These are phyloP conservation scores for Protomyces lactucae-debilis DNA, from an alignment of 1,139 yeast genomes.

Conservation along the genomic window DNA sequence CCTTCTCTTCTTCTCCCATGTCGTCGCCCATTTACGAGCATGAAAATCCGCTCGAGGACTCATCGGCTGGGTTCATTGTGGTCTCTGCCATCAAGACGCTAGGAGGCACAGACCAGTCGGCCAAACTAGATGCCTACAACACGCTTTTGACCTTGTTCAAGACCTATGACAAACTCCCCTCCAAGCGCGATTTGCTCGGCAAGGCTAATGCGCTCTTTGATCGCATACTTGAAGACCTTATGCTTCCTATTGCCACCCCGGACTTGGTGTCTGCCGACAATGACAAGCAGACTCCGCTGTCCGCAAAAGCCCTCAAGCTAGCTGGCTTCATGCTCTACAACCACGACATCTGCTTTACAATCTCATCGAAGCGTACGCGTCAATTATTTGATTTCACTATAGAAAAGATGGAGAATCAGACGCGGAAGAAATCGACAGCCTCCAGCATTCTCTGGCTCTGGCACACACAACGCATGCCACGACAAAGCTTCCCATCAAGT, in stretches of 20 bases:
- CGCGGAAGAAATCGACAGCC: slow-evolving; percentile 29
- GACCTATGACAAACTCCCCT: slow-evolving; percentile 16
- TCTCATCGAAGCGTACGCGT: slow-evolving; percentile 27
- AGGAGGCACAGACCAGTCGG: slow-evolving; percentile 4
- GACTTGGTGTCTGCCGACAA: not conserved
- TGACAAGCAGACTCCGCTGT: slow-evolving; percentile 17
- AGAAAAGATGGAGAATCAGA: slow-evolving; percentile 27
- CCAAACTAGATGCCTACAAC: slow-evolving; percentile 24
- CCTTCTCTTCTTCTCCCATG: slow-evolving; percentile 2
- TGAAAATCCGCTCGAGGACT: not conserved
- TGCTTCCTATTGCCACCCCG: slow-evolving; percentile 22
- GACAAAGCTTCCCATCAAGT: slow-evolving; percentile 7
- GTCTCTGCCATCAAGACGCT: slow-evolving; percentile 6
- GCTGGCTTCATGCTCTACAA: slow-evolving; percentile 30
- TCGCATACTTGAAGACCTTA: slow-evolving; percentile 30
- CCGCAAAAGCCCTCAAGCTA: slow-evolving; percentile 28
- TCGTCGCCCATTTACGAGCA: slow-evolving; percentile 4
- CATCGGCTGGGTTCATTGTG: slow-evolving; percentile 1
- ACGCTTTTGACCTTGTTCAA: slow-evolving; percentile 15
- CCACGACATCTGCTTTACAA: slow-evolving; percentile 23
- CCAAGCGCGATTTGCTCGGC: slow-evolving; percentile 8
- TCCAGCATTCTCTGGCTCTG: slow-evolving; percentile 26
- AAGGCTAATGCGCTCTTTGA: slow-evolving; percentile 25
- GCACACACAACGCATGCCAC: slow-evolving; percentile 22
- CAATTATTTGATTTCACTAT: slow-evolving; percentile 29